Base-by-base conservation (phyloP, 2,329 filamentous ascomycete species). In the Fusarium denticulatum region DNA sequence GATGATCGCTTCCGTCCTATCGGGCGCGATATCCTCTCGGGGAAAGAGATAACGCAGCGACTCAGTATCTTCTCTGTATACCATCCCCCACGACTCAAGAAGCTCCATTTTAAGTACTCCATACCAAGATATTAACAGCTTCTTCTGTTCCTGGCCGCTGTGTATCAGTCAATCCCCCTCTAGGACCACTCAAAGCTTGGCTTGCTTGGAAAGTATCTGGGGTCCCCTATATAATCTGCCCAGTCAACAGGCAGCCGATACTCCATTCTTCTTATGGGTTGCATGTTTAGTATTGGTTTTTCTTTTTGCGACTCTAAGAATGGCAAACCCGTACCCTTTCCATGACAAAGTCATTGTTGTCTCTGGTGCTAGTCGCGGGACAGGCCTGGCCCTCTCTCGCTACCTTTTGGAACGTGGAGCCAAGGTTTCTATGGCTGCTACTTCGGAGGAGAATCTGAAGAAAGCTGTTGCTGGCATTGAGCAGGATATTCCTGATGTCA, bases 271-370 rank as follows among this genome's bases (percentile, higher is more conserved):
- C 30, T 32, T 52, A 10, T 20, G 53, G 22, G 60, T 32, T 42
- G 18, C 20, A 42, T 53, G 39, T n/a, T n/a, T 49, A n/a, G 58
- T 26, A 50, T 40, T 3, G 9, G 16, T 15, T 45, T 42, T 39
- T 36, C n/a, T 24, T 43, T 22, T 37, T n/a, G 3, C 4, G 13
- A 16, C 3, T 11, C 18, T 13, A 24, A 74, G 49, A 42, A 78
- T 78, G 76, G 76, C 76, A 43, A 67, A 64, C 68, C 76, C 60
- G 6, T 78, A 76, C 30, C 76, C 73, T 22, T 78, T 78, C 36
- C 52, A 74, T 53, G 70, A 75, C 14, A 92, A 93, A 79, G 89
- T 88, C 32, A 88, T 93, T 73, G 88, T 92, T 64, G 85, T 94
- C 30, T 90, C 88, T 7, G 89, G 89, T 26, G 88, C 88, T 16